Conservation (phyloP, 1,284 basidiomycete genomes). For the Moesziomyces sp. region DNA sequence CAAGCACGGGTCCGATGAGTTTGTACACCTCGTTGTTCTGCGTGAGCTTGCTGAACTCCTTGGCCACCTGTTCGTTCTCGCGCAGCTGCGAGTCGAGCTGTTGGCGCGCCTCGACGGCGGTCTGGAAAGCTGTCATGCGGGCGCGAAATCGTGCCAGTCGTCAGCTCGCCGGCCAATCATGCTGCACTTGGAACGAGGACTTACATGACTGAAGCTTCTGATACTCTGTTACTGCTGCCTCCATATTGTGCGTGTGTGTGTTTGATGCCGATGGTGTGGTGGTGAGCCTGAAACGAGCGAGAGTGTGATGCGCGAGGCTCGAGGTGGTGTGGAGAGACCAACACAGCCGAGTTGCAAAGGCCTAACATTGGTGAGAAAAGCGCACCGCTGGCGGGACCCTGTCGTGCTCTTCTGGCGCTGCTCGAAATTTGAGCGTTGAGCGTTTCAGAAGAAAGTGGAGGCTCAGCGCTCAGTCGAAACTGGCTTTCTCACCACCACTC, state of each 20-base stretch:
- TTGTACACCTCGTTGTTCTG: slow-evolving; percentile 88
- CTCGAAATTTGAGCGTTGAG: background rate
- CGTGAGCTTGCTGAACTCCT: slow-evolving; percentile 86
- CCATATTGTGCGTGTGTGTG: slow-evolving; percentile 21
- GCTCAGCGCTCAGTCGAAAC: background rate
- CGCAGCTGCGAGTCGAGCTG: slow-evolving; percentile 76
- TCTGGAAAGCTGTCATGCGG: slow-evolving; percentile 41
- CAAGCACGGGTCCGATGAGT: slow-evolving; percentile 87
- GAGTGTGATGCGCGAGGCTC: background rate
- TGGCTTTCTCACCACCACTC: background rate
- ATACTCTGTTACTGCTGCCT: slow-evolving; percentile 42
- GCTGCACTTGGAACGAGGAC: background rate
- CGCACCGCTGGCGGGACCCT: too few species aligned
- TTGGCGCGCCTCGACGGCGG: slow-evolving; percentile 57
- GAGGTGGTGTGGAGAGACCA: slow-evolving; percentile 6
- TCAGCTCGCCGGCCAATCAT: too few species aligned
- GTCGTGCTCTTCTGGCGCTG: too few species aligned
- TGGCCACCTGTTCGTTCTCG: slow-evolving; percentile 91
- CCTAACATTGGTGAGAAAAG: background rate
- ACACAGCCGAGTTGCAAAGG: background rate
- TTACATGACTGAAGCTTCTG: slow-evolving; percentile 52
- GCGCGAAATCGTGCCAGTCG: too few species aligned
- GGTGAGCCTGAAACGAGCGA: background rate
- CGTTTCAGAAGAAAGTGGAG: background rate
- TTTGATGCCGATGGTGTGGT: background rate